phyloP scores from a whole-genome alignment of 495 filamentous ascomycete species.

The Tuber indicum region DNA sequence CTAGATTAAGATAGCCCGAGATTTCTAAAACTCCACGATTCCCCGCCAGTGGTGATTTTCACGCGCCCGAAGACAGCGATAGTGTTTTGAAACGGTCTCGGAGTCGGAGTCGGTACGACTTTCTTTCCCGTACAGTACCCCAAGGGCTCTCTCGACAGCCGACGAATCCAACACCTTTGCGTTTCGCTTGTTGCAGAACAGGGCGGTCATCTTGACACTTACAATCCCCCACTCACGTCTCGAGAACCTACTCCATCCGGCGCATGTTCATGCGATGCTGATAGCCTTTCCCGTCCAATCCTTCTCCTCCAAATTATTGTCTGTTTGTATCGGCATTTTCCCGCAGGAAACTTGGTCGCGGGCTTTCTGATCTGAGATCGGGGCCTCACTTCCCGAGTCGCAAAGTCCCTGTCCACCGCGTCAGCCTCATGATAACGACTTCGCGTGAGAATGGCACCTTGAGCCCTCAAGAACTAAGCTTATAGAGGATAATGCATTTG shows the following conservation, averaged over 20 bases:
- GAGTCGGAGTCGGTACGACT: neutral
- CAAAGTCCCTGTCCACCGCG: neutral
- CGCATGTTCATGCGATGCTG: neutral
- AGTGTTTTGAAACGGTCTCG: neutral
- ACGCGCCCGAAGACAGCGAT: neutral
- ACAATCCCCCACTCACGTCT: neutral
- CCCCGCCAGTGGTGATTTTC: neutral
- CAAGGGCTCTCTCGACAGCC: neutral
- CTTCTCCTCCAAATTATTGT: neutral
- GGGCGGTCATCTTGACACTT: neutral
- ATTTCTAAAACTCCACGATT: neutral
- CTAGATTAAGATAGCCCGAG: neutral
- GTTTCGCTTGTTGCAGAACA: conserved; percentile 1
- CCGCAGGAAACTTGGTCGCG: neutral
- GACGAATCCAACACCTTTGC: neutral
- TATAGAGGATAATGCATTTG: neutral
- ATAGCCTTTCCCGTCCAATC: neutral
- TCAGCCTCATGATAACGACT: neutral
- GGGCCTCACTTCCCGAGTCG: neutral
- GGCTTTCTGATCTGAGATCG: neutral
- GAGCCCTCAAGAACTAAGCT: neutral
- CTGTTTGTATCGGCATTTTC: neutral
- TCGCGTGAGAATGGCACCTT: neutral
- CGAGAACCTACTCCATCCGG: neutral
- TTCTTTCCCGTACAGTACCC: neutral